phyloP scores from a whole-genome alignment of 2,329 filamentous ascomycete genomes.

The Fusarium sulawesiense region DNA sequence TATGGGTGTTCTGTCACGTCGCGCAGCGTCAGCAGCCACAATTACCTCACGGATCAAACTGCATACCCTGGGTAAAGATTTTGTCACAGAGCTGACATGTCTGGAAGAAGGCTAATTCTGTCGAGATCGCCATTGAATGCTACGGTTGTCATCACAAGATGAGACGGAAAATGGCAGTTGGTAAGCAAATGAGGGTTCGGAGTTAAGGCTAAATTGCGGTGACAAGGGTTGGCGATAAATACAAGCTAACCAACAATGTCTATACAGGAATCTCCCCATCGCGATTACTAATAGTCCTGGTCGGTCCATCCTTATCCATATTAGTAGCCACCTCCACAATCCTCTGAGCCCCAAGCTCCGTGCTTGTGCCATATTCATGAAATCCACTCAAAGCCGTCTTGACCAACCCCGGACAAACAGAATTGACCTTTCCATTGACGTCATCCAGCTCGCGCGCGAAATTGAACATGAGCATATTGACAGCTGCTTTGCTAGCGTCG shows the following conservation, averaged over 20 bases:
- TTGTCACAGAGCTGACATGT: constrained; percentile 39
- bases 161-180: background rate
- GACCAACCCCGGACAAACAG: constrained; percentile 53
- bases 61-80: constrained; percentile 37
- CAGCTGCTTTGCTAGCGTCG: constrained; percentile 55
- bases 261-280: constrained; percentile 42
- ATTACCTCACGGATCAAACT: too few relatives aligned
- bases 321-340: constrained; percentile 48
- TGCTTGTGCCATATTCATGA: constrained; percentile 17
- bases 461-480: constrained; percentile 55
- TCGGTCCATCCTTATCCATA: constrained; percentile 46
- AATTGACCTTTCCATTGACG: constrained; percentile 50
- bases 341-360: constrained; percentile 47
- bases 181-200: constrained; percentile 14
- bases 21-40: too few relatives aligned
- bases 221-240: background rate
- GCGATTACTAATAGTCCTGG: constrained; percentile 44
- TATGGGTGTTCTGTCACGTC: constrained; percentile 29
- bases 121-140: background rate
- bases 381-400: constrained; percentile 46
- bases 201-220: constrained; percentile 27
- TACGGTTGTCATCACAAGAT: background rate
- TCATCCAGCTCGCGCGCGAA: constrained; percentile 49
- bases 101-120: background rate
- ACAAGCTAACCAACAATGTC: background rate